Percentiles rank a stretch among this genome's conserved stretches.
phyloP scores from a whole-genome alignment of 2,329 filamentous ascomycete species.

The Aureobasidium sp. region DNA sequence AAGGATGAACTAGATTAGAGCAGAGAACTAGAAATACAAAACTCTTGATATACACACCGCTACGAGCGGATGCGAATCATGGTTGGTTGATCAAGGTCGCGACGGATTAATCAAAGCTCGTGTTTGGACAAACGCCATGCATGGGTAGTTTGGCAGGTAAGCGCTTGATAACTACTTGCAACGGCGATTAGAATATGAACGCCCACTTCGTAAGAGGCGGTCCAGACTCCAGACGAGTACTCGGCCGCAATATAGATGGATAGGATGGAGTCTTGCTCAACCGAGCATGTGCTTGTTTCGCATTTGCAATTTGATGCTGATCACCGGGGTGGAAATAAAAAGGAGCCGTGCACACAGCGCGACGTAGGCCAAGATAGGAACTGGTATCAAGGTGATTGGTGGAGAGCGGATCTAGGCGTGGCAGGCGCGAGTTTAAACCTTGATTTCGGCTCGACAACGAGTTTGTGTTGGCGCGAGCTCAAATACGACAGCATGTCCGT shows the following conservation, averaged over 20 bases:
- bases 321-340: background rate
- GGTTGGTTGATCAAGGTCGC: background rate
- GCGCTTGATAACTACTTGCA: background rate
- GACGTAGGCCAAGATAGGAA: background rate
- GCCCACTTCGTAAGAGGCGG: background rate
- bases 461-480: conserved; percentile 3
- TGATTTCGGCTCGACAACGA: conserved; percentile 1
- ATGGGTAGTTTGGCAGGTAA: background rate
- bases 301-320: conserved; percentile 3
- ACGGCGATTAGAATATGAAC: background rate
- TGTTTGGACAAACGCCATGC: background rate
- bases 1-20: background rate
- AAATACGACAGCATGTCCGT: background rate
- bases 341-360: background rate
- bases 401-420: background rate
- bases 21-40: background rate
- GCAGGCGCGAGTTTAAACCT: background rate
- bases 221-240: background rate
- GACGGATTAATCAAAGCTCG: background rate
- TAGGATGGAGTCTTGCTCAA: background rate
- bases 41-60: background rate
- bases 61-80: background rate
- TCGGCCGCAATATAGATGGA: background rate
- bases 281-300: background rate
- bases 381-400: background rate